Evolutionary conservation across 2,329 filamentous ascomycete genomes (phyloP), one percentile per base, ranked within the genome.

Genomic region (Fusarium stilboides): DNA sequence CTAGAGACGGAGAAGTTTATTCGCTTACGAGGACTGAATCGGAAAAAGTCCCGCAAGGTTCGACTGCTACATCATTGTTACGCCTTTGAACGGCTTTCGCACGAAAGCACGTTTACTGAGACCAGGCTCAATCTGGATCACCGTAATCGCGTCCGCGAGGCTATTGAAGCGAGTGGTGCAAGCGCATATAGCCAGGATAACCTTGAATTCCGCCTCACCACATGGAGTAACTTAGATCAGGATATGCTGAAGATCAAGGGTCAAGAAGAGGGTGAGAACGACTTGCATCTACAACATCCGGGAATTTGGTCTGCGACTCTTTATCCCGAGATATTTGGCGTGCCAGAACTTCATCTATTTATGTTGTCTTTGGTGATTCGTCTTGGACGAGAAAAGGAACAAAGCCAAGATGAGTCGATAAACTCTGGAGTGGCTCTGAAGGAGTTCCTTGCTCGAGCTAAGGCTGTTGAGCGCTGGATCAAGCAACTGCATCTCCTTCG

Each of bases 1-100:
- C 6, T 70, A 1, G 68, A 70, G 15, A 69, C 68, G 1, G 68
- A 70, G 15, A 68, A 65, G 34, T 69, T 70, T 2, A 65, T 70
- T 4, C 59, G 68, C 9, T 13, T 70, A 3, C 57, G 49, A 7
- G 68, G 68, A 2, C 31, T 70, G 1, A 70, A 69, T 5, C 17
- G 64, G 6, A 46, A 28, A 3, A 70, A 70, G 17, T 70, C 68
- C 3, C 53, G 68, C 3, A 70, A 70, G 3, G 68, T 70, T 1
- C 46, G 68, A 2, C 7, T 70, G 0, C 45, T 70, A 0, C 68
- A 70, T 14, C 68, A 70, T 6, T 70, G 68, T 1, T 70, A 70
- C 2, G 68, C 37, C 1, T 70, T 69, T 17, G 68, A 70, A 5
- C 24, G 68, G 0, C 31, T 70, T 0, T 57, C 55, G 0, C 68